These are phyloP conservation scores for Phytophthora sojae DNA, from an alignment of 352 stramenopile species.

Conservation along the genomic window DNA sequence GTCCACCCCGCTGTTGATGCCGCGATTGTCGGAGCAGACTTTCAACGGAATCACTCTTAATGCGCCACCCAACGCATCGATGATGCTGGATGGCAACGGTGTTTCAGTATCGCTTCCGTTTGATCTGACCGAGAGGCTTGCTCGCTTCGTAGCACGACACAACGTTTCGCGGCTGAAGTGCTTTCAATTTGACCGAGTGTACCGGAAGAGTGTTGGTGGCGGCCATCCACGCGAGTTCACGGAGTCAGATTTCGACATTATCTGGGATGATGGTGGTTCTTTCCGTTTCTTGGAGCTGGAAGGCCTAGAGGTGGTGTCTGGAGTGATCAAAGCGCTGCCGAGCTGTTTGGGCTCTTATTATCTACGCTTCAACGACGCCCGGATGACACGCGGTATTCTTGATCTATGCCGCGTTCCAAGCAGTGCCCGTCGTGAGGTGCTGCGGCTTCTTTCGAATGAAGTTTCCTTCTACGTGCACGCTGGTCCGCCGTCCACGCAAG, in stretches of 20 bases:
- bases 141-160: slow-evolving; percentile 82
- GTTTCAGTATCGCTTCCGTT: slow-evolving; percentile 87
- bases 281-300: slow-evolving; percentile 84
- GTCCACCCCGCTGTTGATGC: slow-evolving; percentile 82
- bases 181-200: slow-evolving; percentile 88
- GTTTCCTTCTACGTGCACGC: slow-evolving; percentile 71
- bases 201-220: slow-evolving; percentile 74
- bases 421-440: slow-evolving; percentile 65
- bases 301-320: slow-evolving; percentile 76
- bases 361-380: slow-evolving; percentile 80
- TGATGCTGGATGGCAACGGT: slow-evolving; percentile 76
- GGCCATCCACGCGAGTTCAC: slow-evolving; percentile 85
- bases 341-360: slow-evolving; percentile 79
- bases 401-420: slow-evolving; percentile 70
- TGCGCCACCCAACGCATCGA: slow-evolving; percentile 64
- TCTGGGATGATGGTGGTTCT: slow-evolving; percentile 77
- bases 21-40: slow-evolving; percentile 64
- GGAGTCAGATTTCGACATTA: slow-evolving; percentile 86
- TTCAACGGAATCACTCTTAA: slow-evolving; percentile 71
- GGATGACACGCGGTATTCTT: slow-evolving; percentile 72
- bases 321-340: slow-evolving; percentile 73
- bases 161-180: slow-evolving; percentile 86
- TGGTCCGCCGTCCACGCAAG: slow-evolving; percentile 62
- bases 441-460: slow-evolving; percentile 83
- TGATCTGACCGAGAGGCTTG: slow-evolving; percentile 84